These are phyloP conservation scores for Vickermania ingenoplastis DNA, from an alignment of 208 protist genomes.

Conservation along the genomic window DNA sequence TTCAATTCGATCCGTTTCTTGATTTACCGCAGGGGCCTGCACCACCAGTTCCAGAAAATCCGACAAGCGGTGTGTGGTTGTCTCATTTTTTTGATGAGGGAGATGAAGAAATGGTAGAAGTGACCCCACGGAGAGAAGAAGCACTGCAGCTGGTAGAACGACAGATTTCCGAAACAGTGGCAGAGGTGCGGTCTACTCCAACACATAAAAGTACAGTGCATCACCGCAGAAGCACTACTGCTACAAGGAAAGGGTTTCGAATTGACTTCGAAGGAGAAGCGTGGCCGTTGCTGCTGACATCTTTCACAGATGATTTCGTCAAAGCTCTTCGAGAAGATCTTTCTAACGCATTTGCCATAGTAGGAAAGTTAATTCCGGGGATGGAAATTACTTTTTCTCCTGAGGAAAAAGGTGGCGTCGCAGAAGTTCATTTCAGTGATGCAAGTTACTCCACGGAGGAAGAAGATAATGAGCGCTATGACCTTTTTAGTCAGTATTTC, in stretches of 20 bases:
- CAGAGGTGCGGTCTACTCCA: not conserved
- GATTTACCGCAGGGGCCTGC: too few species aligned
- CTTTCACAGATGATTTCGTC: not conserved
- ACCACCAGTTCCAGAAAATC: not conserved
- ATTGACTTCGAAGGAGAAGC: not conserved
- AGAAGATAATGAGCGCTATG: not conserved
- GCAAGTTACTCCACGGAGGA: not conserved
- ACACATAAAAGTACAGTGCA: not conserved
- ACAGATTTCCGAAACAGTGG: too few species aligned
- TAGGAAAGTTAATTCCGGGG: not conserved
- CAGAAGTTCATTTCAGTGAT: not conserved
- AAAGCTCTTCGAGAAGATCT: not conserved
- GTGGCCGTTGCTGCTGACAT: not conserved
- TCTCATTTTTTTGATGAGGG: not conserved
- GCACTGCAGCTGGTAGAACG: too few species aligned
- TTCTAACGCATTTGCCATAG: not conserved
- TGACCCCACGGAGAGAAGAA: not conserved
- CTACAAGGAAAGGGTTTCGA: not conserved
- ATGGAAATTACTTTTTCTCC: not conserved
- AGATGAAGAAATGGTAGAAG: not conserved
- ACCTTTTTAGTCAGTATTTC: constrained; percentile 1
- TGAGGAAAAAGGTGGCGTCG: not conserved
- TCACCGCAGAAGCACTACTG: not conserved
- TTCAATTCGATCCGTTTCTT: too few species aligned
- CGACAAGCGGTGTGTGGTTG: not conserved